Base-by-base conservation (phyloP, 164 flowering plant genomes). In the Chloranthus sessilifolius region DNA sequence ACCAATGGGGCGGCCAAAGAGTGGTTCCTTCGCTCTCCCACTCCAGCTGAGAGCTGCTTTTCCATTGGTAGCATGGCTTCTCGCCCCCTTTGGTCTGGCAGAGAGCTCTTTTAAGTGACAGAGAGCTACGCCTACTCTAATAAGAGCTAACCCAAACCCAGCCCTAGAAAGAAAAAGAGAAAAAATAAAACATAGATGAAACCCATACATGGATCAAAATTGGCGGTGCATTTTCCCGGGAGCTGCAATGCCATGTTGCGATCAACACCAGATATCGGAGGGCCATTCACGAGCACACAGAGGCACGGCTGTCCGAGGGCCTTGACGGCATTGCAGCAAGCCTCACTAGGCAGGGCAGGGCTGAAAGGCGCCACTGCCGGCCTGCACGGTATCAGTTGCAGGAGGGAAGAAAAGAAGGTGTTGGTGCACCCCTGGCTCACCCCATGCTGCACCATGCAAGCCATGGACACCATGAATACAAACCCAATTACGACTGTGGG, bases 321-420 rank as follows among this genome's bases (percentile, higher is more conserved):
- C 40, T 56, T 72, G 51, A 91, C 58, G 7, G 95, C 81, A 40
- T 40, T 71, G 71, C 95, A 91, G 52, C 96, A 91, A 19, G 81
- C 68, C 9, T 80, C 83, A 50, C 66, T 83, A 4, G 96, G 96
- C 1, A 79, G 88, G 31, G 77, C 56, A 19, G 90, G 80, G 52
- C 85, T 75, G 34, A 75, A 81, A 7, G 95, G 90, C 19, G 83
- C 63, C 1, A 91, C 88, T 5, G 98, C 74, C 28, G 80, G 69
- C 64, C 86, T 63, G 59, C 98, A 91, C n/a, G 98, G 96, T 40
- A 82, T 78, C 44, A 91, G 69, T 73, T 85, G 81, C 33, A 88
- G 71, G 3, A 91, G 75, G 6, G 96, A 69, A 2, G 85, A 64
- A 65, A 88, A 78, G 76, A 88, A 91, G 16, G 96, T 78, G 60